A percentile compares a stretch with the other conserved stretches of the same genome.
Conservation (phyloP, 163 green algal species). For the Trebouxiophyceae sp. region DNA sequence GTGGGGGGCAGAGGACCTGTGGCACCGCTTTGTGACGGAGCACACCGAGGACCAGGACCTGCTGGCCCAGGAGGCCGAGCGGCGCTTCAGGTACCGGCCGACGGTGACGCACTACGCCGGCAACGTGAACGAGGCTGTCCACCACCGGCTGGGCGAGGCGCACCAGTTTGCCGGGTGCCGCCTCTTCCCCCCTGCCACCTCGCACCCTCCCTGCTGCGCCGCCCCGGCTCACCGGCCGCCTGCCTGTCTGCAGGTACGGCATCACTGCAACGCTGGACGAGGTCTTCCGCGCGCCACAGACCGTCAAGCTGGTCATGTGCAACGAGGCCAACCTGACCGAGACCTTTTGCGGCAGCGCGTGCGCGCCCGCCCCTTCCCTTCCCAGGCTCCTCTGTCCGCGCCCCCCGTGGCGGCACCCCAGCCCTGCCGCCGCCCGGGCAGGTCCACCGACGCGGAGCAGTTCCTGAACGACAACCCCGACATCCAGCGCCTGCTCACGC, state of each 20-base stretch:
- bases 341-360: slow-evolving; percentile 33
- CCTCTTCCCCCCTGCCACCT: neutral
- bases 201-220: neutral
- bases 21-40: slow-evolving; percentile 43
- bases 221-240: neutral
- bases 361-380: neutral
- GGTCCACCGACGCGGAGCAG: slow-evolving; percentile 1
- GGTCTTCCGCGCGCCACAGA: slow-evolving; percentile 48
- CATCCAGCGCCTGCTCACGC: slow-evolving; percentile 19
- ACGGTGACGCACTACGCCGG: slow-evolving; percentile 21
- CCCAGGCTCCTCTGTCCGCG: neutral
- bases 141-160: slow-evolving; percentile 18
- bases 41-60: slow-evolving; percentile 47
- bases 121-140: slow-evolving; percentile 16
- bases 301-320: slow-evolving; percentile 58
- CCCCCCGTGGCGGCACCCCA: neutral
- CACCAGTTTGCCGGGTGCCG: slow-evolving; percentile 16
- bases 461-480: slow-evolving; percentile 10
- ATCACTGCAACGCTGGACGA: slow-evolving; percentile 58
- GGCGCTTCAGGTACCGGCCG: neutral
- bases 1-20: neutral
- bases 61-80: slow-evolving; percentile 17
- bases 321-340: slow-evolving; percentile 33
- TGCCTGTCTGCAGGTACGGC: slow-evolving; percentile 26
- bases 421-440: too few species aligned